Evolutionary conservation across 1,284 basidiomycete genomes (phyloP), one percentile per base, ranked within the genome.

Genomic region (Cryptococcus sp.): DNA sequence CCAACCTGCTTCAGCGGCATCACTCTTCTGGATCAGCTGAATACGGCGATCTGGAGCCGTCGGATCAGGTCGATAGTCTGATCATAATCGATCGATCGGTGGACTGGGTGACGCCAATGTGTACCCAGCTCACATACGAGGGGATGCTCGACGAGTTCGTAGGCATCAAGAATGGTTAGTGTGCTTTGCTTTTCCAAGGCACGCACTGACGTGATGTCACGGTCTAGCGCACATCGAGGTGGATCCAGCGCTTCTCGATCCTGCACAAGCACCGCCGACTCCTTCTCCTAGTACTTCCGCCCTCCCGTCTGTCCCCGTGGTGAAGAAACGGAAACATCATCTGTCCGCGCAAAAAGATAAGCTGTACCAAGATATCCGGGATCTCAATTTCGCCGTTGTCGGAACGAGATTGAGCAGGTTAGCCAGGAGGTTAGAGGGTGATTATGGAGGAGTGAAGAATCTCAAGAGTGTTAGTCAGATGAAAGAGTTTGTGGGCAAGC

Each of bases 81-180:
- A 87, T 99, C 65, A 84, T 99, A 45, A 71, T 99, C 56, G 96
- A 99, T 75, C 85, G 96, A 52, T 85, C 87, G 46, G 87, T 91
- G n/a, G 96, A 99, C 75, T 90, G 97, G 87, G 87, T 96, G 54
- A 97, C 95, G 0, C 93, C 95, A 1, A 83, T 99, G 54, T 86
- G 95, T 48, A 99, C 95, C 1, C 95, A 99, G 72, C 81, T 99
- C 55, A 99, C 96, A 0, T 99, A 98, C 70, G 89, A 97, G 75
- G 96, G 96, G 17, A 86, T 99, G 46, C 83, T 98, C n/a, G 95
- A 99, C 70, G 96, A 99, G 75, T 81, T 93, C 45, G 82, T 97
- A 47, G 91, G 91, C 1, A 88, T 99, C 63, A 88, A 85, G 76
- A 92, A 96, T 68, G 89, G 93, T 91, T 65, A 55, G 87, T 76